Conservation (phyloP, 2,329 filamentous ascomycete genomes). For the Nigrograna mackinnonii region DNA sequence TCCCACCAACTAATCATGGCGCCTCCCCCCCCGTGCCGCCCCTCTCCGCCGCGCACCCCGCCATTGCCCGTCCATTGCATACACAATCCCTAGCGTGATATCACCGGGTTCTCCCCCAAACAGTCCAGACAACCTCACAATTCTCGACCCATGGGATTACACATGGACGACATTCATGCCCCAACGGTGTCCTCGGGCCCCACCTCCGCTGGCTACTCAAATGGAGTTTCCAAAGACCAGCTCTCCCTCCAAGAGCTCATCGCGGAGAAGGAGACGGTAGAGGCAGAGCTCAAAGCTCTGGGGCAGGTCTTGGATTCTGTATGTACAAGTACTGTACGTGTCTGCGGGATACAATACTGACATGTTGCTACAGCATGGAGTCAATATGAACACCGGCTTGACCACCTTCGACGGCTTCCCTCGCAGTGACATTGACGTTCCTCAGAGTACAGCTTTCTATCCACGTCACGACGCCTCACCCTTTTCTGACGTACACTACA, state of each 20-base stretch:
- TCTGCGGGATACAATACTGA: conserved; percentile 16
- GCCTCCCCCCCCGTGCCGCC: background rate
- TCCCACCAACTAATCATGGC: background rate
- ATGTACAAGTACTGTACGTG: conserved; percentile 34
- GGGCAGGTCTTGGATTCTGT: conserved; percentile 89
- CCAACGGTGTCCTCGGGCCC: conserved; percentile 80
- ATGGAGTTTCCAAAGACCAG: conserved; percentile 64
- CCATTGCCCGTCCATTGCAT: too few relatives aligned
- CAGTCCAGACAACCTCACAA: too few relatives aligned
- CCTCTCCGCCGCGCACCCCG: background rate
- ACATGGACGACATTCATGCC: conserved; percentile 70
- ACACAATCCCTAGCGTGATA: too few relatives aligned
- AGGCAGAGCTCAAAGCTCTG: conserved; percentile 83
- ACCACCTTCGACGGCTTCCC: conserved; percentile 91
- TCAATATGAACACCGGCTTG: conserved; percentile 88
- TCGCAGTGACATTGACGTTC: conserved; percentile 89
- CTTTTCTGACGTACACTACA: conserved; percentile 39
- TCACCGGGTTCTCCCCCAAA: too few relatives aligned
- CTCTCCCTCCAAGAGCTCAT: conserved; percentile 80
- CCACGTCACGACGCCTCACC: background rate
- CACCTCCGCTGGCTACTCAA: conserved; percentile 61
- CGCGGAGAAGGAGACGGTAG: conserved; percentile 79
- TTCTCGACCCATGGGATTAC: conserved; percentile 52
- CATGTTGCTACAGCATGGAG: conserved; percentile 70
- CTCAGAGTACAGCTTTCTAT: conserved; percentile 67